These are phyloP conservation scores for Sclerotinia trifoliorum DNA, from an alignment of 2,329 filamentous ascomycete species.

Conservation along the genomic window DNA sequence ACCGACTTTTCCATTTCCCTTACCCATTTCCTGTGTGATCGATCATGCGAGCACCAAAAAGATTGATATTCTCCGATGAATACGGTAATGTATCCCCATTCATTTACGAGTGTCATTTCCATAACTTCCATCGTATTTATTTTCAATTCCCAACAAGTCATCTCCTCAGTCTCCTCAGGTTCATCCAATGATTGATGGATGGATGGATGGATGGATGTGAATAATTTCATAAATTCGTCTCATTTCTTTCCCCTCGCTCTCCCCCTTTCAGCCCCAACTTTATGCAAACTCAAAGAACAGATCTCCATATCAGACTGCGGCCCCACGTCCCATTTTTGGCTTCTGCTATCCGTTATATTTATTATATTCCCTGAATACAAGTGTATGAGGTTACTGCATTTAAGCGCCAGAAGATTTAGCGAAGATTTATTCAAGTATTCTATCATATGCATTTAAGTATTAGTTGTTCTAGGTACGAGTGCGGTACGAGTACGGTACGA, in stretches of 20 bases:
- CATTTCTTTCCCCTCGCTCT: too few relatives aligned
- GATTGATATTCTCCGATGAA: background rate
- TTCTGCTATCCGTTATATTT: background rate
- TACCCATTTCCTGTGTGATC: too few relatives aligned
- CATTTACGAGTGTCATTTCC: background rate
- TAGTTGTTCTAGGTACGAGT: too few relatives aligned
- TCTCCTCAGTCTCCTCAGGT: background rate
- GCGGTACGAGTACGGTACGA: too few relatives aligned
- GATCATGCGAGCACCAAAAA: conserved; percentile 10
- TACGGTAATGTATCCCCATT: background rate
- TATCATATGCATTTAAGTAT: too few relatives aligned
- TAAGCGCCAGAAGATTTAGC: background rate
- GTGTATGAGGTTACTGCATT: background rate
- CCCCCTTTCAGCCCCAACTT: too few relatives aligned
- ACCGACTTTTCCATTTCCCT: conserved; percentile 2
- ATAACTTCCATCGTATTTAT: background rate
- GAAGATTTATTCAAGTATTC: background rate
- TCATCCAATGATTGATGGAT: background rate
- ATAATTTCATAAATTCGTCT: background rate
- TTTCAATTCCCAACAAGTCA: too few relatives aligned
- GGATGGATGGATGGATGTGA: too few relatives aligned
- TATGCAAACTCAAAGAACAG: background rate
- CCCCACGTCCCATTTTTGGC: background rate
- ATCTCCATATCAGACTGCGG: background rate
- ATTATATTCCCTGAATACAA: background rate